These are phyloP conservation scores for Blastocystis sp. DNA, from an alignment of 352 stramenopile genomes.

Conservation along the genomic window DNA sequence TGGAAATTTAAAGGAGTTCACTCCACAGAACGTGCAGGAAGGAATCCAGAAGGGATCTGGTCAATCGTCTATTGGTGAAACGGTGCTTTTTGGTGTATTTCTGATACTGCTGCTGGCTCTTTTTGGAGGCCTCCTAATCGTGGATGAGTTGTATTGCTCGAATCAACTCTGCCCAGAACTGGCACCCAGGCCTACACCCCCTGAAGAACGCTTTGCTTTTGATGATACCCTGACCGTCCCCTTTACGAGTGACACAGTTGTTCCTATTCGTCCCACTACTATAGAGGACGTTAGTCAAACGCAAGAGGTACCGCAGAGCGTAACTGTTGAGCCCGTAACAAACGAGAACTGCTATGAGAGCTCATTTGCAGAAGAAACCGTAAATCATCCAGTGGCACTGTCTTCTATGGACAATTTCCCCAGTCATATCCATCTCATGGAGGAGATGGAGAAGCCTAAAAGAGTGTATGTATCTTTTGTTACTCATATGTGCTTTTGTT, in stretches of 20 bases:
- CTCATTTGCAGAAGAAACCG: background rate
- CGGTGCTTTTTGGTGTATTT: too few species aligned
- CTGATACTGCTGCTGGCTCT: too few species aligned
- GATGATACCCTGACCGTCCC: background rate
- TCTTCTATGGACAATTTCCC: background rate
- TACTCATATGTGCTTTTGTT: background rate
- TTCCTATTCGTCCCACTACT: background rate
- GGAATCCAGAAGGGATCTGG: too few species aligned
- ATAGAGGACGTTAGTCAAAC: background rate
- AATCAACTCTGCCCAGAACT: too few species aligned
- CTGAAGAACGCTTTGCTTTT: background rate
- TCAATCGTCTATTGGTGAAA: too few species aligned
- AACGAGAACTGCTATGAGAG: background rate
- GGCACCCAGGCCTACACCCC: too few species aligned
- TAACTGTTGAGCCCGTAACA: background rate
- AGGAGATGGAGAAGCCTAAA: background rate
- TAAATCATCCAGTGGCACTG: background rate
- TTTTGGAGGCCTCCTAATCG: too few species aligned
- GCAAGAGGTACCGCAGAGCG: background rate
- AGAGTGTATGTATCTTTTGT: slow-evolving; percentile 31
- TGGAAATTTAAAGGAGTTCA: too few species aligned
- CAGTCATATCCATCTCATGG: background rate
- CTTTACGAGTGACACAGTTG: background rate
- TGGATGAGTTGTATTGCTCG: too few species aligned
- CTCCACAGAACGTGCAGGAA: too few species aligned